These are phyloP conservation scores for Aspergillus proliferans DNA, from an alignment of 2,329 filamentous ascomycete species.

Conservation along the genomic window DNA sequence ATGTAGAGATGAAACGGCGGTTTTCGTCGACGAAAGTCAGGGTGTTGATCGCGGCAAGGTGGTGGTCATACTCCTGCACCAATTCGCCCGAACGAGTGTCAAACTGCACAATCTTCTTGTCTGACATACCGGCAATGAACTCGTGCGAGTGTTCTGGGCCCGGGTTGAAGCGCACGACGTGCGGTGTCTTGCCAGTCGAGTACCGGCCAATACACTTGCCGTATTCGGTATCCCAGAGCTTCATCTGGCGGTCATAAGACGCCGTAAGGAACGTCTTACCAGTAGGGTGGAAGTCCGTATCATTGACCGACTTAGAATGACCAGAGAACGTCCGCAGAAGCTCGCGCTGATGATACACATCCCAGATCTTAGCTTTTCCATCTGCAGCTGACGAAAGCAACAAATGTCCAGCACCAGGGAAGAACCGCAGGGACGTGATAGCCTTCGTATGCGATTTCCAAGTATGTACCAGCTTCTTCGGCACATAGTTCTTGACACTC, in stretches of 20 bases:
- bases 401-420: constrained; percentile 80
- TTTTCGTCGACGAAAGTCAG: constrained; percentile 94
- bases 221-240: constrained; percentile 97
- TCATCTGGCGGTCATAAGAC: constrained; percentile 92
- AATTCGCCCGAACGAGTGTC: constrained; percentile 77
- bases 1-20: constrained; percentile 94
- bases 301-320: constrained; percentile 83
- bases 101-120: constrained; percentile 98
- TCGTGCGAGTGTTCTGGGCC: constrained; percentile 70
- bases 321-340: constrained; percentile 86
- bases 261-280: constrained; percentile 84
- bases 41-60: constrained; percentile 95
- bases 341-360: constrained; percentile 84
- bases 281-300: constrained; percentile 76
- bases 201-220: constrained; percentile 83
- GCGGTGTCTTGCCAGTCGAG: constrained; percentile 88
- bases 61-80: constrained; percentile 97
- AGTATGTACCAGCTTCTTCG: constrained; percentile 86
- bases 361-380: constrained; percentile 86
- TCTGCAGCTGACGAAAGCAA: constrained; percentile 87
- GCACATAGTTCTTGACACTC: constrained; percentile 81
- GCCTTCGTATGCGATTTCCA: constrained; percentile 83
- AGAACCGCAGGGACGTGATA: constrained; percentile 83
- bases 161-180: constrained; percentile 91
- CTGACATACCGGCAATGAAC: constrained; percentile 93